Evolutionary conservation across 345 rosid genomes (phyloP), one percentile per base, ranked within the genome.

Genomic region (Turnera subulata): DNA sequence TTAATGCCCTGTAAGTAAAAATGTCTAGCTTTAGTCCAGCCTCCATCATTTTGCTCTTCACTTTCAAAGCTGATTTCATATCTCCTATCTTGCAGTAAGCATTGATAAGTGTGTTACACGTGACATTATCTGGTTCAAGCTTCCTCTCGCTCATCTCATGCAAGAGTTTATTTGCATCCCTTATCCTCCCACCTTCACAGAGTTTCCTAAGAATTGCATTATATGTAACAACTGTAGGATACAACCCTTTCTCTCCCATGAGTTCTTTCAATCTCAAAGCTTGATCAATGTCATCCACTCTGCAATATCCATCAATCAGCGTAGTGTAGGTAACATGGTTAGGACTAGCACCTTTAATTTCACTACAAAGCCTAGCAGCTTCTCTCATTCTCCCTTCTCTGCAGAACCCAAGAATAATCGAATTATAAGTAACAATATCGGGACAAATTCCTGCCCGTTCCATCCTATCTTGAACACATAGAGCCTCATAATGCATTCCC

Each of bases 301-400:
- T 78, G 67, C 96, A 89, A 65, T 84, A 84, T 6, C 97, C 97
- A 60, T 92, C 98, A 72, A 92, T 86, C 75, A 92, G 72, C 67
- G 86, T 86, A 59, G 88, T 84, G 53, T 78, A 92, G 0, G 97
- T 89, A 39, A 92, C 87, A 38, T 76, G 83, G 47, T 82, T 92
- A 38, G 94, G 89, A 17, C 53, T 50, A 17, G 69, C 74, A 1
- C 74, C 81, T 72, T 78, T 86, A 13, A 83, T 86, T 65, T 92
- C 97, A 50, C 77, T 81, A 59, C 86, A 84, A 32, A 86, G 70
- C 78, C 84, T 75, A 1, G 76, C 50, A 15, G 96, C 98, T 53
- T 92, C 98, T 40, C 91, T 82, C 95, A 89, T 84, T 76, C 98
- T 84, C 63, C 97, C 97, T 76, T 92, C 91, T 80, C 85, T 84